Evolutionary conservation across 2,329 filamentous ascomycete genomes (phyloP).

Genomic region (Beauveria australis): DNA sequence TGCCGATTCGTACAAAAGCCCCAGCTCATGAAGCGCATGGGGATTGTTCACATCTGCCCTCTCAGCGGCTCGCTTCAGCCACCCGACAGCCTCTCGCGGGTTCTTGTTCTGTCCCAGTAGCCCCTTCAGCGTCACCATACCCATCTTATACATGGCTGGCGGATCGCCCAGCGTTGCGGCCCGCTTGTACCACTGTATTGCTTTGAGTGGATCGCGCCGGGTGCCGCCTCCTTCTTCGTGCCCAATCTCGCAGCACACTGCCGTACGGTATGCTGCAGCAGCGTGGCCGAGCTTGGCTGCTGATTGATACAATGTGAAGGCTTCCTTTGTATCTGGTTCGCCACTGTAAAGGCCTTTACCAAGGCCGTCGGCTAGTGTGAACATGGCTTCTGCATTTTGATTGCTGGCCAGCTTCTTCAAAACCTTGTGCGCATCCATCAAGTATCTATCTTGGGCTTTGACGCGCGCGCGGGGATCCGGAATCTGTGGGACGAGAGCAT

Average conservation of each 20-base stretch:
- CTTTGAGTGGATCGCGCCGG: conserved; percentile 81
- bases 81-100: conserved; percentile 76
- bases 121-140: conserved; percentile 91
- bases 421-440: conserved; percentile 80
- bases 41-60: conserved; percentile 83
- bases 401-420: conserved; percentile 75
- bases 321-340: conserved; percentile 80
- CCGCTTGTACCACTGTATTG: conserved; percentile 96
- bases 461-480: conserved; percentile 63
- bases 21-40: conserved; percentile 87
- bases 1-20: conserved; percentile 56
- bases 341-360: conserved; percentile 73
- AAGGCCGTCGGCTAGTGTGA: conserved; percentile 83
- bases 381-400: conserved; percentile 81
- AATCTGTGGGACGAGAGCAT: conserved; percentile 57
- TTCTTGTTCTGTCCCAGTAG: conserved; percentile 81
- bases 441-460: conserved; percentile 74
- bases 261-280: conserved; percentile 83
- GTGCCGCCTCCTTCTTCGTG: conserved; percentile 92
- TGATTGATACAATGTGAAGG: conserved; percentile 86
- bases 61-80: conserved; percentile 90
- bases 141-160: conserved; percentile 96
- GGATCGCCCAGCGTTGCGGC: conserved; percentile 84
- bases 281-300: conserved; percentile 84
- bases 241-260: conserved; percentile 95